Conservation (phyloP, 352 stramenopile species). For the Phytophthora ramorum region DNA sequence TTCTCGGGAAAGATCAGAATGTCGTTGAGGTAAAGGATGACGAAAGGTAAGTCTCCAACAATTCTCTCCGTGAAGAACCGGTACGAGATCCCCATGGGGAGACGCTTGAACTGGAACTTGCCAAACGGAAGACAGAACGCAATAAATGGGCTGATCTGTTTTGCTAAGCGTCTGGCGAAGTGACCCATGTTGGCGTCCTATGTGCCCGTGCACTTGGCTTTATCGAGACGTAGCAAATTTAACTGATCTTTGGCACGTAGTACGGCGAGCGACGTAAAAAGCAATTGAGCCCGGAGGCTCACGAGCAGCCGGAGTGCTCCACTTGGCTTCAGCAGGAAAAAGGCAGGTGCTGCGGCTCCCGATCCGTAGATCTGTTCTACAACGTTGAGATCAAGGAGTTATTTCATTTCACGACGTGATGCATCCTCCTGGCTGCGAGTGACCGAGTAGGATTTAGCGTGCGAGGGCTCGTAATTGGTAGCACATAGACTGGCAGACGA, state of each 20-base stretch:
- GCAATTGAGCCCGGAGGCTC: neutral
- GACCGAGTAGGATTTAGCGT: conserved; percentile 6
- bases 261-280: conserved; percentile 1
- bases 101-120: neutral
- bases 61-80: neutral
- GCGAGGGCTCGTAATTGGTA: conserved; percentile 8
- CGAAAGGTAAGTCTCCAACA: neutral
- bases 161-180: neutral
- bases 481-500: conserved; percentile 5
- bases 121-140: neutral
- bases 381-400: neutral
- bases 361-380: conserved; percentile 22
- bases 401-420: conserved; percentile 9
- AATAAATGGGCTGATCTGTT: neutral
- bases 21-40: neutral
- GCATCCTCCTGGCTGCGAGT: conserved; percentile 8
- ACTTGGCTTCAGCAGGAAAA: conserved; percentile 14
- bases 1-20: neutral
- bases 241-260: conserved; percentile 8
- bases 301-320: conserved; percentile 6
- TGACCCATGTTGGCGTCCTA: neutral
- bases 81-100: neutral
- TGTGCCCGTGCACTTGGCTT: neutral
- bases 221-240: conserved; percentile 6
- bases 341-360: conserved; percentile 2